Evolutionary conservation across 106 monocot genomes (phyloP).

Genomic region (Dioscorea alata): DNA sequence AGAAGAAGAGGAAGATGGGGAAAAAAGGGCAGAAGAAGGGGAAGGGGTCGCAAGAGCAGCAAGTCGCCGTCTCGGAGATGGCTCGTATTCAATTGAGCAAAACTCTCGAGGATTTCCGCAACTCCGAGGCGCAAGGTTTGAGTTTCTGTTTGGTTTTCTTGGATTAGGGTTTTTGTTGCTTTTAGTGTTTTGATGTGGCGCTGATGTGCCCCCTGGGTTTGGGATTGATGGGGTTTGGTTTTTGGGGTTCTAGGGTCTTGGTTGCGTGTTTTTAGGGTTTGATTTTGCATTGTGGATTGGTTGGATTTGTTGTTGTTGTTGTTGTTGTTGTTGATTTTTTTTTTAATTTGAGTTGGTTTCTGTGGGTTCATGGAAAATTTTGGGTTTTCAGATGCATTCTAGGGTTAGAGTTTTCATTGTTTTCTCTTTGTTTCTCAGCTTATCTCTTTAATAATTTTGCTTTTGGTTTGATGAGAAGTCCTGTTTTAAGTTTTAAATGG

Average conservation of each 20-base stretch:
- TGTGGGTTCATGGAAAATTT: too few relatives aligned
- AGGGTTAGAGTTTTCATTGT: neutral
- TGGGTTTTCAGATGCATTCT: too few relatives aligned
- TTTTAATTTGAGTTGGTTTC: too few relatives aligned
- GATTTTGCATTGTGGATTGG: neutral
- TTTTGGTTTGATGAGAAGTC: too few relatives aligned
- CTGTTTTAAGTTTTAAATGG: too few relatives aligned
- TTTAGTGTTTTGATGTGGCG: neutral
- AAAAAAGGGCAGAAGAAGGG: constrained; percentile 7
- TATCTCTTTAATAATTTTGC: too few relatives aligned
- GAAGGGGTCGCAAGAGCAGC: neutral
- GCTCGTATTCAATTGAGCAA: neutral
- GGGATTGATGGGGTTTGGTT: neutral
- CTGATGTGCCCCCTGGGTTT: neutral
- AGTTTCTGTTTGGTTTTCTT: neutral
- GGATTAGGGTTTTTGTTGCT: neutral
- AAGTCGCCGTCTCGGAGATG: neutral
- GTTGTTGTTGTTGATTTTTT: too few relatives aligned
- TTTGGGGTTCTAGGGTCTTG: neutral
- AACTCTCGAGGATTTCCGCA: constrained; percentile 1
- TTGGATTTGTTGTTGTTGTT: too few relatives aligned
- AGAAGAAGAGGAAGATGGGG: neutral
- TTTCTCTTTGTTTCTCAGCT: too few relatives aligned
- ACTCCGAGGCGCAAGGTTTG: neutral
- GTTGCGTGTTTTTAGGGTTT: neutral